These are phyloP conservation scores for Raffaelea albimanens DNA, from an alignment of 2,329 filamentous ascomycete genomes.

Conservation along the genomic window DNA sequence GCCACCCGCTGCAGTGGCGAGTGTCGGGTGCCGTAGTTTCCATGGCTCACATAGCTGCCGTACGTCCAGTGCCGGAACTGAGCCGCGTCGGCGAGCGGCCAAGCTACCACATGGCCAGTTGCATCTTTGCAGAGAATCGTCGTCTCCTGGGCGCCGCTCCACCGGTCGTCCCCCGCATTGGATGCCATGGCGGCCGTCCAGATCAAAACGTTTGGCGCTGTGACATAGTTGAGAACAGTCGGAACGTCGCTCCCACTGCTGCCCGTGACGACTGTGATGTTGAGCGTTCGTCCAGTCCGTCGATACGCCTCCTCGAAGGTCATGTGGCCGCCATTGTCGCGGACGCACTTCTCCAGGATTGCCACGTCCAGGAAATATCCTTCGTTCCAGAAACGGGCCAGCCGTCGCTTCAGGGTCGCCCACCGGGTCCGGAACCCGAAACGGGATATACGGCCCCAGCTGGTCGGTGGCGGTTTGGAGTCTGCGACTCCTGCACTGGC, in stretches of 20 bases:
- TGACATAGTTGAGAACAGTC: conserved; percentile 82
- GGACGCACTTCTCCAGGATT: conserved; percentile 74
- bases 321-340: conserved; percentile 75
- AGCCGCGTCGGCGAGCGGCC: conserved; percentile 53
- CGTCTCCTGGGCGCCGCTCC: conserved; percentile 45
- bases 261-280: conserved; percentile 79
- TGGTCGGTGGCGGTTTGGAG: too few species aligned
- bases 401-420: conserved; percentile 55
- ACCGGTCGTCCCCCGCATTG: conserved; percentile 55
- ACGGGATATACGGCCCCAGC: too few species aligned
- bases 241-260: conserved; percentile 62
- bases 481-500: too few species aligned
- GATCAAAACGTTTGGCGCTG: conserved; percentile 83
- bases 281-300: conserved; percentile 75
- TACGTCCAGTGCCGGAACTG: conserved; percentile 62
- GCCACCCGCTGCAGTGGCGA: conserved; percentile 60
- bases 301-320: conserved; percentile 91
- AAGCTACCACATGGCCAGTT: conserved; percentile 55
- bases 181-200: conserved; percentile 73
- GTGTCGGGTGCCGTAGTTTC: conserved; percentile 58
- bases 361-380: conserved; percentile 78
- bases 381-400: conserved; percentile 60
- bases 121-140: conserved; percentile 67
- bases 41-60: too few species aligned
- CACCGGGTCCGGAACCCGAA: conserved; percentile 15